Percentiles rank a stretch among this genome's conserved stretches.
Evolutionary conservation across 2,329 filamentous ascomycete species (phyloP).

Genomic region (Blastomyces emzantsi): DNA sequence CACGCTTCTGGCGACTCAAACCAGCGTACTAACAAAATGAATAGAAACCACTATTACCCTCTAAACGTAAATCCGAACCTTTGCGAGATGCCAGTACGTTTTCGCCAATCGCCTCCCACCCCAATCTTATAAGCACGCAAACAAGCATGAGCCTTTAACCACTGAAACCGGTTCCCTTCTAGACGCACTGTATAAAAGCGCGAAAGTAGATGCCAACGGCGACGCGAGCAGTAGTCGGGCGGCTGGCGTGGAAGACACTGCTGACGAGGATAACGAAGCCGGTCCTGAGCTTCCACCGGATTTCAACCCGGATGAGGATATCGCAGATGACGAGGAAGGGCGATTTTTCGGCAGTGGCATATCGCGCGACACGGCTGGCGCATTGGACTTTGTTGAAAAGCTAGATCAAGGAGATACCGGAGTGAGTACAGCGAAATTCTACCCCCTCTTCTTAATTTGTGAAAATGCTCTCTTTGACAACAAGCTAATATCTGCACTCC

Average conservation of each 20-base stretch:
- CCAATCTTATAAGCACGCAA: neutral
- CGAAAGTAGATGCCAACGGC: slow-evolving; percentile 44
- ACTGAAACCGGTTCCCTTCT: neutral
- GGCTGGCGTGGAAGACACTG: slow-evolving; percentile 41
- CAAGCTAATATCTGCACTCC: neutral
- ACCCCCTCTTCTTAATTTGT: neutral
- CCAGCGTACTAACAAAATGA: slow-evolving; percentile 16
- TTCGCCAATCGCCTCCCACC: slow-evolving; percentile 5
- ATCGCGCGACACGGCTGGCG: slow-evolving; percentile 66
- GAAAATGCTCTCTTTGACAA: neutral
- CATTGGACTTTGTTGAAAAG: slow-evolving; percentile 78
- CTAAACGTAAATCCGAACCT: slow-evolving; percentile 53
- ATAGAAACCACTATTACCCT: slow-evolving; percentile 42
- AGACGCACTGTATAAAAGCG: slow-evolving; percentile 52
- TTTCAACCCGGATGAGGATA: slow-evolving; percentile 49
- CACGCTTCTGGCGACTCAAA: neutral
- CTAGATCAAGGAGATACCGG: slow-evolving; percentile 47
- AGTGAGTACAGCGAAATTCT: slow-evolving; percentile 22
- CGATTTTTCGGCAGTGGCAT: slow-evolving; percentile 94
- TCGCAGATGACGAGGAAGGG: slow-evolving; percentile 75
- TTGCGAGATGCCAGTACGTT: slow-evolving; percentile 43
- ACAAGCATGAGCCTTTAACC: neutral
- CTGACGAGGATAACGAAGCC: slow-evolving; percentile 40
- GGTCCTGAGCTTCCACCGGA: slow-evolving; percentile 50
- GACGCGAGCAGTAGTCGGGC: slow-evolving; percentile 42